Conservation (phyloP, 805 yeast species). For the Debaryomyces hansenii region DNA sequence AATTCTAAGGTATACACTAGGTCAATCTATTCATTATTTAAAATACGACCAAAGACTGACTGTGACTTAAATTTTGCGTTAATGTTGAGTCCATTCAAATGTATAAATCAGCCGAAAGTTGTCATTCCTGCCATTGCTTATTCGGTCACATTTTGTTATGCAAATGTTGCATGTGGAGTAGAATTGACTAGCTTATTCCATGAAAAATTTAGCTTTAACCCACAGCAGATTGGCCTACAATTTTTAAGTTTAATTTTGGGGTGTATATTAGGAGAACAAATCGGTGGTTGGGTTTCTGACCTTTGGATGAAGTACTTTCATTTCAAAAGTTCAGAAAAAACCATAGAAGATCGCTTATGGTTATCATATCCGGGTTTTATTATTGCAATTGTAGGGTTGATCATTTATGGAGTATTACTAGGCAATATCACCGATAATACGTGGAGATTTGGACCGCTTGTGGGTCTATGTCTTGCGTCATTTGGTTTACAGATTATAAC, state of each 20-base stretch:
- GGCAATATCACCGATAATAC: conserved; percentile 7
- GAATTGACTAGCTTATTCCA: conserved; percentile 21
- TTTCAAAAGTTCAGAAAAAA: neutral
- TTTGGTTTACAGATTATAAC: conserved; percentile 23
- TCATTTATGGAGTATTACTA: conserved; percentile 19
- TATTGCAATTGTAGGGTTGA: conserved; percentile 17
- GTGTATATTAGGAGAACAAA: conserved; percentile 18
- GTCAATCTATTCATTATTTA: conserved; percentile 3
- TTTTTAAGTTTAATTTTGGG: conserved; percentile 22
- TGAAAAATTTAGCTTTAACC: conserved; percentile 15
- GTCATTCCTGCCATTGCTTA: conserved; percentile 16
- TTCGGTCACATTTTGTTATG: conserved; percentile 20
- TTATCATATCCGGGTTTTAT: conserved; percentile 20
- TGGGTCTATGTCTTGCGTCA: conserved; percentile 21
- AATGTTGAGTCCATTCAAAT: conserved; percentile 9
- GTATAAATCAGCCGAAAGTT: conserved; percentile 7
- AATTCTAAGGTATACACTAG: conserved; percentile 6
- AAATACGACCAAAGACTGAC: conserved; percentile 4
- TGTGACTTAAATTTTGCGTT: conserved; percentile 3
- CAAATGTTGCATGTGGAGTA: conserved; percentile 21
- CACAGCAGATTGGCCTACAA: conserved; percentile 25
- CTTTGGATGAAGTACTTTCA: conserved; percentile 16
- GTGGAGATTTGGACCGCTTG: conserved; percentile 20
- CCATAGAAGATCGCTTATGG: conserved; percentile 19
- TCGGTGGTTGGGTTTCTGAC: conserved; percentile 24